Conservation (phyloP, 805 yeast genomes). For the Wickerhamiella cacticola region DNA sequence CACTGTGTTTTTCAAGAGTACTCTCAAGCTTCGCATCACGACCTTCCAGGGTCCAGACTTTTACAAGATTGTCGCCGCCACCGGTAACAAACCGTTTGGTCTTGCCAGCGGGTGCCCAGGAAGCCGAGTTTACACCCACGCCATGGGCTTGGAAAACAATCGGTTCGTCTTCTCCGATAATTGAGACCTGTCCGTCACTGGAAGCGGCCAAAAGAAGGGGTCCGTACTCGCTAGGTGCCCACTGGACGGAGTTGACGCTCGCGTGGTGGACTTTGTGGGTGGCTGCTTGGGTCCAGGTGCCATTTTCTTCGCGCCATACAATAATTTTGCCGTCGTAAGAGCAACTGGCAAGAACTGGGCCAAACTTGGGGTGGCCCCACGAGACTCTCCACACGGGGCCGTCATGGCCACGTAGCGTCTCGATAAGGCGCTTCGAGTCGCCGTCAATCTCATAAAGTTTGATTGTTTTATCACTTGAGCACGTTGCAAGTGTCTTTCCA, state of each 20-base stretch:
- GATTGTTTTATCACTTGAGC: slow-evolving; percentile 92
- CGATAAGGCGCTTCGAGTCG: slow-evolving; percentile 66
- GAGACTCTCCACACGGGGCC: slow-evolving; percentile 99
- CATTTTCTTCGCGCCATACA: slow-evolving; percentile 90
- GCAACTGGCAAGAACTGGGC: slow-evolving; percentile 85
- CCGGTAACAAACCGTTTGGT: slow-evolving; percentile 66
- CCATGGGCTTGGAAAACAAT: slow-evolving; percentile 68
- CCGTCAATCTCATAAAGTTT: slow-evolving; percentile 87
- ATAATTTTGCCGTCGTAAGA: slow-evolving; percentile 91
- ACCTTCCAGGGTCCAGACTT: slow-evolving; percentile 67
- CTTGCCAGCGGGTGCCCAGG: slow-evolving; percentile 55
- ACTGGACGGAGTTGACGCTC: slow-evolving; percentile 81
- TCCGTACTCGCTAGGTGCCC: slow-evolving; percentile 98
- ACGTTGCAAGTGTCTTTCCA: slow-evolving; percentile 90
- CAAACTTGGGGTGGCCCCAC: slow-evolving; percentile 99
- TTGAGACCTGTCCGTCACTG: slow-evolving; percentile 83
- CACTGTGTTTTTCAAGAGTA: slow-evolving; percentile 77
- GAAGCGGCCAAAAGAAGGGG: slow-evolving; percentile 84
- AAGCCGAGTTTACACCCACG: slow-evolving; percentile 86
- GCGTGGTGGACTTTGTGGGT: slow-evolving; percentile 85
- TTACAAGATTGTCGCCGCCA: slow-evolving; percentile 89
- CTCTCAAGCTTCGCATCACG: slow-evolving; percentile 61
- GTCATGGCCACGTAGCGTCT: slow-evolving; percentile 78
- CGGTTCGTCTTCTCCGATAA: slow-evolving; percentile 57
- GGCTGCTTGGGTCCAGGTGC: slow-evolving; percentile 76